These are phyloP conservation scores for Apiosordaria backusii DNA, from an alignment of 495 filamentous ascomycete genomes.

Conservation along the genomic window DNA sequence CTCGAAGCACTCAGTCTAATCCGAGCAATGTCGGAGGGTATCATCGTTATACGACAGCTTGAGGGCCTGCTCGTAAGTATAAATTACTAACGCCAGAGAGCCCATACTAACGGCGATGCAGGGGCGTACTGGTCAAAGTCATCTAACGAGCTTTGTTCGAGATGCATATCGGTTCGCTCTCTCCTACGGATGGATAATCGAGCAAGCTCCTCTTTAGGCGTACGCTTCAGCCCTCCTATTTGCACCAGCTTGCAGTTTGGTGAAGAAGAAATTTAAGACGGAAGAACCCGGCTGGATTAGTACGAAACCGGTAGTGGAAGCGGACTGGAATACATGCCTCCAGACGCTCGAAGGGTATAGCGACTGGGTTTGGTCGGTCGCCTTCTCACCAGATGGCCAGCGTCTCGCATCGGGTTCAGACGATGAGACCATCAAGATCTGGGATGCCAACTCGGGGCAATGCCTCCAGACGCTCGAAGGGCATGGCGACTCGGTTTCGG, in stretches of 20 bases:
- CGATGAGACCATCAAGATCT: conserved; percentile 8
- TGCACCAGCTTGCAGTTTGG: not conserved
- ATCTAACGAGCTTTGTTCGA: conserved; percentile 13
- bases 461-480: conserved; percentile 8
- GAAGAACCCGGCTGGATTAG: conserved; percentile 19
- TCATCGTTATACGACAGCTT: conserved; percentile 23
- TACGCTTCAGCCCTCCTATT: conserved; percentile 11
- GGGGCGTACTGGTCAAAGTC: conserved; percentile 2
- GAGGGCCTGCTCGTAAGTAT: conserved; percentile 21
- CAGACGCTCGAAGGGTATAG: conserved; percentile 6
- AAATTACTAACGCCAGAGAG: not conserved
- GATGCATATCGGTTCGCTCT: conserved; percentile 31
- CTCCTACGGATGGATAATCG: conserved; percentile 24
- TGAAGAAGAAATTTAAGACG: conserved; percentile 5
- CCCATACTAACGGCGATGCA: conserved; percentile 8
- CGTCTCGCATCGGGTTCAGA: conserved; percentile 1
- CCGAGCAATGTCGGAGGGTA: conserved; percentile 25
- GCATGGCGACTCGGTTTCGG: not conserved
- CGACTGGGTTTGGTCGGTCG: not conserved
- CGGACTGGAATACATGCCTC: conserved; percentile 13
- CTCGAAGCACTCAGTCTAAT: no score
- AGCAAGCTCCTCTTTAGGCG: conserved; percentile 22
- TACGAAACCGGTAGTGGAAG: conserved; percentile 18
- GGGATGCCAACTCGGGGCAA: conserved; percentile 1
- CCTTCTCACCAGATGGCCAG: not conserved